Evolutionary conservation across 208 protist species (phyloP), one percentile per base, ranked within the genome.

Genomic region (Angomonas desouzai): DNA sequence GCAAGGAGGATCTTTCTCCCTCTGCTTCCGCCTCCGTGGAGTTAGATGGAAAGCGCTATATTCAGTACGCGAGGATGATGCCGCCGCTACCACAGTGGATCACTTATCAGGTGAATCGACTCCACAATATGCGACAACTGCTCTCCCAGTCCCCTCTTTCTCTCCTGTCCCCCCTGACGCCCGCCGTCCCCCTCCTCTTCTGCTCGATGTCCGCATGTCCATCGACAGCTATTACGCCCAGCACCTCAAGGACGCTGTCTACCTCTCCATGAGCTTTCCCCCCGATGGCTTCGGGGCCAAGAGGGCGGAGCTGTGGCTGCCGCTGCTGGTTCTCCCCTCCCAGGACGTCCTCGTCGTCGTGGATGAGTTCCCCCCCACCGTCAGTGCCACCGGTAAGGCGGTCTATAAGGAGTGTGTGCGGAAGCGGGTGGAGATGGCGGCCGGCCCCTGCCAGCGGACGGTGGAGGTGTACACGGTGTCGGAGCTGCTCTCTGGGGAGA

Each of bases 271-370:
- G 83, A 90, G 68, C 47, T 93, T 89, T 55, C 87, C 87, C 10
- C 77, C 72, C n/a, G 64, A 45, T 27, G 73, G 64, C 1, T 90
- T 80, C 59, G 81, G 83, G 10, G 87, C 83, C 1, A 89, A 87
- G 66, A 71, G 77, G 45, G 87, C 83, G 25, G 87, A 93, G 70
- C 64, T 93, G 62, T 93, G 87, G 87, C 75, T 93, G 28, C 83
- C 88, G 62, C 87, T 83, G 47, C 34, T 88, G n/a, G 63, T 88
- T n/a, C 55, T 74, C 11, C 86, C 86, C 0, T 48, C 60, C n/a
- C 82, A 88, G 62, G 73, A 75, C 1, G 69, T 92, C 29, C 33
- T 92, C 1, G 78, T 67, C 3, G 48, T 92, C 13, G 83, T 74
- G 65, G 71, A 59, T 2, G 48, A 53, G 0, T 53, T 69, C 45